A percentile compares a stretch with the other conserved stretches of the same genome.
These are phyloP conservation scores for Botrytis cinerea DNA, from an alignment of 2,329 filamentous ascomycete species.

Conservation along the genomic window DNA sequence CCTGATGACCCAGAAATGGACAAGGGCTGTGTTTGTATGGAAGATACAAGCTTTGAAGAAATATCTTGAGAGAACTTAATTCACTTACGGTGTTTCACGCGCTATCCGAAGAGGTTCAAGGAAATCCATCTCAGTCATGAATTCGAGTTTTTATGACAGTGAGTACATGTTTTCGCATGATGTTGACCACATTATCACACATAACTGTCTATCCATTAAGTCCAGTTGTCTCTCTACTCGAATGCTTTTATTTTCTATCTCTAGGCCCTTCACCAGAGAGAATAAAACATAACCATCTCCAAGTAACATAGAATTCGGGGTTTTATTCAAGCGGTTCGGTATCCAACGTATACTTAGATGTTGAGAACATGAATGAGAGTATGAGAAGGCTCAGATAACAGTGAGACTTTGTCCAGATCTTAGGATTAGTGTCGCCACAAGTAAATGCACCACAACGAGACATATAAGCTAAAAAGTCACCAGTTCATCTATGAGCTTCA, in stretches of 20 bases:
- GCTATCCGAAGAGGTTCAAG: too few relatives aligned
- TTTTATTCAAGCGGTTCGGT: background rate
- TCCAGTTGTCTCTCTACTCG: background rate
- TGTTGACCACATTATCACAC: background rate
- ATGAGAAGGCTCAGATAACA: background rate
- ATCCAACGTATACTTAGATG: background rate
- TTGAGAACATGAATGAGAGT: background rate
- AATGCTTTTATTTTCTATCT: background rate
- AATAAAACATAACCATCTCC: background rate
- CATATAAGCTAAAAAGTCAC: too few relatives aligned
- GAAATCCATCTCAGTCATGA: too few relatives aligned
- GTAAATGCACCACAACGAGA: background rate
- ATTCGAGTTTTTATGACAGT: background rate
- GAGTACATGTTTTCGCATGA: background rate
- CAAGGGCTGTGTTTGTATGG: background rate
- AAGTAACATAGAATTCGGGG: background rate
- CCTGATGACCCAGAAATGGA: background rate
- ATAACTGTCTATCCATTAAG: background rate
- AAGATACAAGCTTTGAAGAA: rapidly evolving
- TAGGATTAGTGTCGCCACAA: background rate
- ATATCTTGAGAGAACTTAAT: background rate
- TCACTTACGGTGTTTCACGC: too few relatives aligned
- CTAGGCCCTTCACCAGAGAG: background rate
- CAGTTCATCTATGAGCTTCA: too few relatives aligned
- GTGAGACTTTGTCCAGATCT: background rate